Conservation (phyloP, 73 alveolate species). For the Halteria grandinella region DNA sequence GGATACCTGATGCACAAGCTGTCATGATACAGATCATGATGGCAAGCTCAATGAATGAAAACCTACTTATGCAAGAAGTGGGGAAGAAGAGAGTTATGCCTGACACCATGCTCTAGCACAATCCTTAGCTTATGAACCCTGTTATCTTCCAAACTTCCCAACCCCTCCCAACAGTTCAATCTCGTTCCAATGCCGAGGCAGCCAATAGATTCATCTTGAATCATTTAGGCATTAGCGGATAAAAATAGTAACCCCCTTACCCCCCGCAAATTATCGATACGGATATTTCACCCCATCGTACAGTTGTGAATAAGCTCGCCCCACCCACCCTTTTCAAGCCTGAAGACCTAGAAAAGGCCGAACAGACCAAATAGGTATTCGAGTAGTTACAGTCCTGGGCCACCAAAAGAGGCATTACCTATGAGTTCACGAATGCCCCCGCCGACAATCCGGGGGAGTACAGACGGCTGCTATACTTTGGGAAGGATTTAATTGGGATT, state of each 20-base stretch:
- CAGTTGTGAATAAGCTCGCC: no score
- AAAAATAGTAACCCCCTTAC: no score
- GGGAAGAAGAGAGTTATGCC: no score
- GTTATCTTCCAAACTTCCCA: no score
- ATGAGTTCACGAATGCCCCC: constrained; percentile 10
- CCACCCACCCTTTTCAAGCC: not conserved
- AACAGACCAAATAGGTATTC: constrained; percentile 4
- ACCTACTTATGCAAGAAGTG: no score
- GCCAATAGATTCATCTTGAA: constrained; percentile 47
- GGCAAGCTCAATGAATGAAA: no score
- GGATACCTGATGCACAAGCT: constrained; percentile 15
- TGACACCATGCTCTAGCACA: no score
- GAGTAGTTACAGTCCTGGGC: constrained; percentile 27
- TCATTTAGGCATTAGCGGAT: constrained; percentile 38
- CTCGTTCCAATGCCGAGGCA: constrained; percentile 36
- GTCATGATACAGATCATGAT: constrained; percentile 8
- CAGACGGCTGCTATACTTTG: constrained; percentile 18
- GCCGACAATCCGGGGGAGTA: not conserved
- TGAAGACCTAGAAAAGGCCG: constrained; percentile 40
- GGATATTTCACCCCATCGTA: no score
- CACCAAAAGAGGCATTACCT: not conserved
- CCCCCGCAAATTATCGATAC: no score
- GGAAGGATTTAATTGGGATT: constrained; percentile 3
- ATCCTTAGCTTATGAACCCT: no score
- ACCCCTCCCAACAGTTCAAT: no score